A percentile compares a stretch with the other conserved stretches of the same genome.
Conservation (phyloP, 495 filamentous ascomycete genomes). For the Hyaloscypha finlandica region DNA sequence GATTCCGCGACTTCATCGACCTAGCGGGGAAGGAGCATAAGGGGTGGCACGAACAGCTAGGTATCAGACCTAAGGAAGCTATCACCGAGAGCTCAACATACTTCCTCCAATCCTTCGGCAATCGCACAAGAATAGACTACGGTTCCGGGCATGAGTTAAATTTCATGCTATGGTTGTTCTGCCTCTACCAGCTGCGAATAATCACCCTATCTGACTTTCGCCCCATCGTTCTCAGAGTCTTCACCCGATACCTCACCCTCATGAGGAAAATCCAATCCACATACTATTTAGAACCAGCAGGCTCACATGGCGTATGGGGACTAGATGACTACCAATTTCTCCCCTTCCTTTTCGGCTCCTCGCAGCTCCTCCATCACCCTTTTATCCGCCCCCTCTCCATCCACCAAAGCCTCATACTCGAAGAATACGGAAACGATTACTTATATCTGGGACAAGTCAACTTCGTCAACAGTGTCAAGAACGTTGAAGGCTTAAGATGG, state of each 20-base stretch:
- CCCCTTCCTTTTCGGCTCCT: conserved; percentile 91
- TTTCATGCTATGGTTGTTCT: conserved; percentile 92
- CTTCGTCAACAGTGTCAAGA: conserved; percentile 96
- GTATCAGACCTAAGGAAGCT: conserved; percentile 53
- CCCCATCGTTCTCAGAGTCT: conserved; percentile 71
- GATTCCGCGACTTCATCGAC: conserved; percentile 83
- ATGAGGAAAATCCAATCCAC: conserved; percentile 82
- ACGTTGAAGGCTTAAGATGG: conserved; percentile 92
- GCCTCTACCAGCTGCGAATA: conserved; percentile 77
- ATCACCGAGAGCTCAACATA: conserved; percentile 76
- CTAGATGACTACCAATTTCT: conserved; percentile 98
- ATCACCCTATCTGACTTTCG: conserved; percentile 67
- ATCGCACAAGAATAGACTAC: conserved; percentile 89
- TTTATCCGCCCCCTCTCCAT: conserved; percentile 86
- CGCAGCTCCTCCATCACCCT: conserved; percentile 83
- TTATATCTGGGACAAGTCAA: conserved; percentile 89
- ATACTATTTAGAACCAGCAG: conserved; percentile 95
- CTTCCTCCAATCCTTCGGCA: conserved; percentile 80
- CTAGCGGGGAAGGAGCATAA: conserved; percentile 56
- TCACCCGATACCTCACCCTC: conserved; percentile 76
- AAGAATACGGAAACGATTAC: conserved; percentile 80
- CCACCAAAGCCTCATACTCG: conserved; percentile 81
- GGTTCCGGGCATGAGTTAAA: conserved; percentile 97
- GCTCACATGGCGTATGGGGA: conserved; percentile 95
- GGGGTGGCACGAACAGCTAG: conserved; percentile 60